Base-by-base conservation (phyloP, 1,139 yeast genomes). In the Torulaspora pretoriensis region DNA sequence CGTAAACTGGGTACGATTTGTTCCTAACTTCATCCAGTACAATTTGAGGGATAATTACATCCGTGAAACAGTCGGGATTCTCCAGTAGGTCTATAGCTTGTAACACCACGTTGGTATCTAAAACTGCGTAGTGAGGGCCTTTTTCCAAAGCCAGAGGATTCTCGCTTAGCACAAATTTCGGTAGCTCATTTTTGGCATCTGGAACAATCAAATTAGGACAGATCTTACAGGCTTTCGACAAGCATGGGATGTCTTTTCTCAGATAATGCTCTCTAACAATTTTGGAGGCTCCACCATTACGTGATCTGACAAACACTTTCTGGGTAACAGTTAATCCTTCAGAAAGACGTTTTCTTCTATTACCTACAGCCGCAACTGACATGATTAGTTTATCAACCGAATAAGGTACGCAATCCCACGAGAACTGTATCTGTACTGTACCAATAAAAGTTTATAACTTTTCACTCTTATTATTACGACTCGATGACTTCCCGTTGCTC, bases 211-310 rank as follows among this genome's bases (percentile, higher is more conserved):
- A 54, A 9, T 56, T 50, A 22, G 50, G 49, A 66, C 98, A 92
- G 35, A 63, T 63, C 10, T 68, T 62, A 67, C 98, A 94, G 1
- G 77, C 71, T 54, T 71, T 73, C 2, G 96, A 87, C 40, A 83
- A 80, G 66, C 98, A 92, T 16, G 97, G 95, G 46, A 94, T 89
- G 65, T 94, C 98, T 44, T 79, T 80, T 63, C 98, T 76, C 46
- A 94, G 72, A 63, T 94, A 94, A 64, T 90, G 97, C 64, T 94
- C 98, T 55, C 97, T 77, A 17, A 89, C 96, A 31, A 94, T 76
- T 64, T 92, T 92, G 35, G 90, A 76, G 4, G 97, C 97, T 43
- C 84, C 83, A 9, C 97, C 97, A 54, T 84, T 81, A 57, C 92
- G 76, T 2, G 97, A 86, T 55, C 96, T 73, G 42, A 92, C 96